Evolutionary conservation across 805 yeast genomes (phyloP).

Genomic region (Tetrapisispora nanseiensis): DNA sequence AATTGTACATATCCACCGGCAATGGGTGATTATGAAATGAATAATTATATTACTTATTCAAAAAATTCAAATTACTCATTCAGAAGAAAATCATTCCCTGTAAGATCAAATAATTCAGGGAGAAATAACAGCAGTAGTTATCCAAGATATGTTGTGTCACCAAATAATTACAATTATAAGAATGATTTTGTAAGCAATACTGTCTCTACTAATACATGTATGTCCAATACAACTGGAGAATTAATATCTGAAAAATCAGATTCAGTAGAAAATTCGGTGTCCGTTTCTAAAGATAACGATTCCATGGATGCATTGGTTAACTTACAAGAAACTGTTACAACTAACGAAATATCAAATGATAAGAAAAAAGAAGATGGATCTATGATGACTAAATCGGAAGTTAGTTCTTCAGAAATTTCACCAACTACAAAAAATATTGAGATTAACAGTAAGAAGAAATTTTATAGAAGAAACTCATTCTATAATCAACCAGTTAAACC

Average conservation of each 20-base stretch:
- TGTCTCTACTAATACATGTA: neutral
- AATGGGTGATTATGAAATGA: slow-evolving; percentile 14
- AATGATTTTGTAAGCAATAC: slow-evolving; percentile 4
- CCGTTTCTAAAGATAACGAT: neutral
- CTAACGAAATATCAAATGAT: slow-evolving; percentile 6
- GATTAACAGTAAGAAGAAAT: slow-evolving; percentile 11
- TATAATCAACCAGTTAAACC: slow-evolving; percentile 16
- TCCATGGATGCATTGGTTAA: neutral
- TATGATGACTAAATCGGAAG: slow-evolving; percentile 3
- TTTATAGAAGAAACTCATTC: slow-evolving; percentile 9
- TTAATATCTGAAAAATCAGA: neutral
- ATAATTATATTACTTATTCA: slow-evolving; percentile 8
- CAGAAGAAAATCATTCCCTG: slow-evolving; percentile 19
- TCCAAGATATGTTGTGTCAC: slow-evolving; percentile 1
- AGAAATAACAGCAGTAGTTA: slow-evolving; percentile 9
- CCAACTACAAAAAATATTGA: slow-evolving; percentile 14
- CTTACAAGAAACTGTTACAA: neutral
- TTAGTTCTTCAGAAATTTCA: slow-evolving; percentile 17
- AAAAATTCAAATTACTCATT: slow-evolving; percentile 10
- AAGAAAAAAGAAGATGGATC: slow-evolving; percentile 6
- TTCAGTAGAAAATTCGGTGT: neutral
- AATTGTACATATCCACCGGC: slow-evolving; percentile 7
- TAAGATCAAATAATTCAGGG: slow-evolving; percentile 9
- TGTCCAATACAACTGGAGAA: slow-evolving; percentile 2
- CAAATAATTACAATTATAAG: slow-evolving; percentile 2